phyloP scores from a whole-genome alignment of 192 early-diverging fungal genomes.

The Entomortierella chlamydospora region DNA sequence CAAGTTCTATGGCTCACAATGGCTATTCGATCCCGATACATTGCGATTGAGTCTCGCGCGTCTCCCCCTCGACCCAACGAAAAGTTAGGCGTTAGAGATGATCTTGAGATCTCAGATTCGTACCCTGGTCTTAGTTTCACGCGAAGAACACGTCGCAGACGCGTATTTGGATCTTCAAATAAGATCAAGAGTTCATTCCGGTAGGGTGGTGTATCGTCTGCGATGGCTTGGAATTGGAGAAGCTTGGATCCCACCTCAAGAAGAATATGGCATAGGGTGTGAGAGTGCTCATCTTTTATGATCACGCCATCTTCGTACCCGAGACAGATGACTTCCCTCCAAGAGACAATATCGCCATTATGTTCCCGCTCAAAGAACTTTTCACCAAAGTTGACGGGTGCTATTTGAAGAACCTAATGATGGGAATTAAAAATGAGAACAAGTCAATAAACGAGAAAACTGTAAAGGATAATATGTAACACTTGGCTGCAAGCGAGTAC shows the following conservation, averaged over 20 bases:
- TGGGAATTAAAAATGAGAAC: not conserved
- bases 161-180: constrained; percentile 28
- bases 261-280: constrained; percentile 1
- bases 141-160: constrained; percentile 19
- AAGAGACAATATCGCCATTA: not conserved
- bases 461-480: too few relatives aligned
- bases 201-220: constrained; percentile 13
- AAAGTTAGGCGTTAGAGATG: constrained; percentile 1
- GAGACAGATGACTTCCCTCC: constrained; percentile 32
- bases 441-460: not conserved
- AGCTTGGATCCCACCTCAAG: constrained; percentile 18
- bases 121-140: constrained; percentile 22
- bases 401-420: constrained; percentile 24
- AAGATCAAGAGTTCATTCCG: constrained; percentile 34
- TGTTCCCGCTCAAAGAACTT: not conserved
- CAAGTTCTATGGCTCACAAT: constrained; percentile 37
- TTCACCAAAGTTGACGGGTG: constrained; percentile 17
- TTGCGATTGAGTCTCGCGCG: constrained; percentile 34
- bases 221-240: constrained; percentile 28
- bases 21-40: constrained; percentile 40
- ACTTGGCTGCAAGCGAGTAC: too few relatives aligned
- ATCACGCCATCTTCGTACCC: constrained; percentile 29
- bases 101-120: constrained; percentile 4
- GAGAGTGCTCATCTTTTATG: constrained; percentile 31
- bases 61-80: constrained; percentile 33